A percentile compares a stretch with the other conserved stretches of the same genome.
These are phyloP conservation scores for Alternaria arbusti DNA, from an alignment of 2,329 filamentous ascomycete species.

Conservation along the genomic window DNA sequence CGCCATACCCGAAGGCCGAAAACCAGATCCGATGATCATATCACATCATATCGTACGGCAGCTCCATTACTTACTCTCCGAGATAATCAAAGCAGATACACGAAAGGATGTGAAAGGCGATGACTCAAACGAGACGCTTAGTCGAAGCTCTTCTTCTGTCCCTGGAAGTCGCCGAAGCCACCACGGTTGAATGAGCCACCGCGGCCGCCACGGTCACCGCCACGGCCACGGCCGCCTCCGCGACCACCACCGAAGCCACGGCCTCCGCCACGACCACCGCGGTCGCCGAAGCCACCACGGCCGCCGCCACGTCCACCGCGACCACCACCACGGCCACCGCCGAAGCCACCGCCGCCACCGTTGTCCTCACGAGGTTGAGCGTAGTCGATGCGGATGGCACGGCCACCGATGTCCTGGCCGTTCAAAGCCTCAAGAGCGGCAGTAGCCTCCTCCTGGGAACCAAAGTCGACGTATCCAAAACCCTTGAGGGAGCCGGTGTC, in stretches of 20 bases:
- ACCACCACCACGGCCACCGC: slow-evolving; percentile 58
- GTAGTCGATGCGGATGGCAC: slow-evolving; percentile 83
- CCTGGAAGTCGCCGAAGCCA: slow-evolving; percentile 72
- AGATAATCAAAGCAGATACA: slow-evolving; percentile 29
- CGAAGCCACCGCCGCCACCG: slow-evolving; percentile 61
- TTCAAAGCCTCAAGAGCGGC: slow-evolving; percentile 73
- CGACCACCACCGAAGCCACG: slow-evolving; percentile 55
- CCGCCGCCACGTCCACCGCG: slow-evolving; percentile 50
- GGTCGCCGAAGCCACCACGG: slow-evolving; percentile 59
- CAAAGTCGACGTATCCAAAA: slow-evolving; percentile 89
- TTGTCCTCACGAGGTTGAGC: slow-evolving; percentile 70
- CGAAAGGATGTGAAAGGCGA: slow-evolving; percentile 9
- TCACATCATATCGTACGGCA: slow-evolving; percentile 25
- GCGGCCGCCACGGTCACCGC: slow-evolving; percentile 53
- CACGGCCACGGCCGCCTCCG: slow-evolving; percentile 54
- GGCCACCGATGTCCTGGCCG: slow-evolving; percentile 73
- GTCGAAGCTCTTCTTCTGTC: slow-evolving; percentile 78
- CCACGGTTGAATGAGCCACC: slow-evolving; percentile 57
- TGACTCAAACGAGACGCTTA: slow-evolving; percentile 23
- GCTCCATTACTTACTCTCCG: slow-evolving; percentile 33
- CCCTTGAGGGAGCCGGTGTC: slow-evolving; percentile 87
- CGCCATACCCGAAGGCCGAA: slow-evolving; percentile 19
- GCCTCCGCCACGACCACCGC: slow-evolving; percentile 58
- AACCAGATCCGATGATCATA: slow-evolving; percentile 16
- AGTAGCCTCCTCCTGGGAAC: slow-evolving; percentile 82